Percentiles rank a stretch among this genome's conserved stretches.
Evolutionary conservation across 2,329 filamentous ascomycete genomes (phyloP).

Genomic region (Ophiostoma pallidulum): DNA sequence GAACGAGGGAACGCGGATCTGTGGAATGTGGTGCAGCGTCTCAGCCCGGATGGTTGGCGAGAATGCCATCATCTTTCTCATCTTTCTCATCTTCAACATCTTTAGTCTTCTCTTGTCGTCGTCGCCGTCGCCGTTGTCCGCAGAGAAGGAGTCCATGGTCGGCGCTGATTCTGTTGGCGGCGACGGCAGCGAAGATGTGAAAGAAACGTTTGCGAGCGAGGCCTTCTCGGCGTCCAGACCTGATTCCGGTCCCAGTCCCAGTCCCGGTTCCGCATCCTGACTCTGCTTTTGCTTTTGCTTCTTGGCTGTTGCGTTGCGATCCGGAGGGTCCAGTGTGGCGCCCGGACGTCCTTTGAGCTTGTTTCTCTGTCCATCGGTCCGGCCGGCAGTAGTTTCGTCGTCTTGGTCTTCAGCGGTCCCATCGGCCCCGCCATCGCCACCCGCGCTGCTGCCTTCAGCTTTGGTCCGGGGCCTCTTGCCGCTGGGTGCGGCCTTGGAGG

Average conservation of each 20-base stretch:
- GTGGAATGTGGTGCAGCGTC: slow-evolving; percentile 6
- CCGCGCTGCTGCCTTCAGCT: neutral
- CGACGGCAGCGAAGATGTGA: slow-evolving; percentile 19
- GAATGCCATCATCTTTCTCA: slow-evolving; percentile 1
- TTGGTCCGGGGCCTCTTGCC: neutral
- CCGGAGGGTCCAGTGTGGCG: no score
- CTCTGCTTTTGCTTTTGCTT: no score
- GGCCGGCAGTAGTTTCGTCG: neutral
- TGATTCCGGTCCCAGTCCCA: no score
- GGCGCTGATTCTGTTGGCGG: slow-evolving; percentile 14
- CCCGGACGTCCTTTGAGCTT: no score
- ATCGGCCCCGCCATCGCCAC: slow-evolving; percentile 17
- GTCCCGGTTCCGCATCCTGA: no score
- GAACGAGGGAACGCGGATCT: no score
- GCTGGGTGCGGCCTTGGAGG: slow-evolving; percentile 18
- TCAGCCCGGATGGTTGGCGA: slow-evolving; percentile 25
- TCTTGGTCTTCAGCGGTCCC: slow-evolving; percentile 18
- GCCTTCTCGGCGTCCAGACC: slow-evolving; percentile 23
- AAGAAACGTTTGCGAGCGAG: slow-evolving; percentile 17
- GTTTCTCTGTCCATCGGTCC: no score
- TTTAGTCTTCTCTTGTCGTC: no score
- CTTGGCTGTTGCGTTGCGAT: no score
- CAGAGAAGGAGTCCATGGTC: neutral
- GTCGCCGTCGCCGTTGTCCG: no score
- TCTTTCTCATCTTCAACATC: neutral